phyloP scores from a whole-genome alignment of 192 early-diverging fungal species.

The Coemansia sp. region DNA sequence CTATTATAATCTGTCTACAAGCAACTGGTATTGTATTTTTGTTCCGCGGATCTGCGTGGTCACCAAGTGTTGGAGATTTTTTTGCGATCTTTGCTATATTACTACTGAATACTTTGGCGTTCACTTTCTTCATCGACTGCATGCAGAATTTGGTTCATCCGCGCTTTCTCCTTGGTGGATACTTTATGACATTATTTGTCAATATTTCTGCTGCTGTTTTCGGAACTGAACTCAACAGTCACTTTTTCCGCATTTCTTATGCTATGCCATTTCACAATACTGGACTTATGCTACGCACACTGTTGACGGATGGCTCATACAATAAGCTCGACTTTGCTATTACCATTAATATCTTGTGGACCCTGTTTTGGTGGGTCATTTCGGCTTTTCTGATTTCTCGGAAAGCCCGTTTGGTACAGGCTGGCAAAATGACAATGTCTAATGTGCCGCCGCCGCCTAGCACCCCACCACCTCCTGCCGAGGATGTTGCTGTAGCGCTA shows the following conservation, averaged over 20 bases:
- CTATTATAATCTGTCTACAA: conserved; percentile 29
- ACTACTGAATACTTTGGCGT: conserved; percentile 37
- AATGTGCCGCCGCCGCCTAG: conserved; percentile 43
- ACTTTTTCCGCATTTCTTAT: conserved; percentile 50
- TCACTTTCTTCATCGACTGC: conserved; percentile 52
- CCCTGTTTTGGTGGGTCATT: conserved; percentile 39
- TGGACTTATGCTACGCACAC: conserved; percentile 29
- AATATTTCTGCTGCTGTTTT: conserved; percentile 45
- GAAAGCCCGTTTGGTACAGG: conserved; percentile 40
- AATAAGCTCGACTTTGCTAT: conserved; percentile 32
- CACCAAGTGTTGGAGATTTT: conserved; percentile 32
- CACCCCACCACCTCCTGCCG: not conserved
- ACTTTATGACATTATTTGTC: conserved; percentile 45
- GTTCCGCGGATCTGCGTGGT: conserved; percentile 45
- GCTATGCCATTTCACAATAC: conserved; percentile 41
- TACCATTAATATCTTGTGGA: conserved; percentile 29
- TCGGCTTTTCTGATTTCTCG: conserved; percentile 49
- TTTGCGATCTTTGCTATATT: conserved; percentile 45
- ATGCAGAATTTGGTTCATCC: conserved; percentile 53
- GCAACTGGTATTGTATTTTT: conserved; percentile 37
- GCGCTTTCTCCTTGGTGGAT: conserved; percentile 36
- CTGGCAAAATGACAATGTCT: conserved; percentile 36
- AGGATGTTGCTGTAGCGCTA: conserved; percentile 2
- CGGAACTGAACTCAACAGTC: conserved; percentile 48
- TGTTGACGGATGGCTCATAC: conserved; percentile 41